phyloP scores from a whole-genome alignment of 106 monocot genomes.

The Allium sativum region DNA sequence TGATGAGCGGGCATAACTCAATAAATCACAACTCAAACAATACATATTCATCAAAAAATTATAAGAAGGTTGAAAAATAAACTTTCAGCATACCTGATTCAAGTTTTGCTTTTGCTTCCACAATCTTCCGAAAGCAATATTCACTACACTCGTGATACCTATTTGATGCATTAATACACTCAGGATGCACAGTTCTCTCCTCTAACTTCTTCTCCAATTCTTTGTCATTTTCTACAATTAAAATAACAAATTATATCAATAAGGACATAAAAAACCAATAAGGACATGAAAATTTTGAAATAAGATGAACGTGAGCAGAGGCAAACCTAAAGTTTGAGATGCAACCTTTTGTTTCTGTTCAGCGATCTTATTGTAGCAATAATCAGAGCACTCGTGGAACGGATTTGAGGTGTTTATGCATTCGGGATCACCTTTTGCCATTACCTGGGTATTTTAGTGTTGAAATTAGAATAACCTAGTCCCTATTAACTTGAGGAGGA shows the following conservation, averaged over 20 bases:
- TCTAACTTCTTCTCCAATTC: conserved; percentile 7
- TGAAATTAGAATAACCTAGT: not conserved
- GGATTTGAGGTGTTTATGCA: conserved; percentile 42
- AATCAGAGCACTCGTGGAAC: conserved; percentile 26
- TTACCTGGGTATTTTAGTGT: not conserved
- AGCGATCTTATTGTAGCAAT: conserved; percentile 14
- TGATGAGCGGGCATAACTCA: too few relatives aligned
- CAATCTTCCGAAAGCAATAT: conserved; percentile 47
- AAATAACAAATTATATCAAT: not conserved
- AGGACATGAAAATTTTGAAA: not conserved
- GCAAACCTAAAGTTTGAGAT: conserved; percentile 2
- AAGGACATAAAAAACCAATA: not conserved
- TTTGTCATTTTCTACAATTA: conserved; percentile 12
- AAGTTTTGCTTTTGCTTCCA: conserved; percentile 19
- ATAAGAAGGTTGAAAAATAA: too few relatives aligned
- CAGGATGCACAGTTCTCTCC: conserved; percentile 33
- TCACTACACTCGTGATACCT: conserved; percentile 49
- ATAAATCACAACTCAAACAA: too few relatives aligned
- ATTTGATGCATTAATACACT: conserved; percentile 35
- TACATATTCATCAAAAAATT: too few relatives aligned
- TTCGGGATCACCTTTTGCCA: conserved; percentile 8
- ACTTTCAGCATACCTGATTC: not conserved
- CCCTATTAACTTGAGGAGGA: too few relatives aligned
- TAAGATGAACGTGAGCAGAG: conserved; percentile 1
- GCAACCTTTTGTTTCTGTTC: not conserved